Conservation (phyloP, 768 basidiomycete genomes). For the Mycena alexandri region DNA sequence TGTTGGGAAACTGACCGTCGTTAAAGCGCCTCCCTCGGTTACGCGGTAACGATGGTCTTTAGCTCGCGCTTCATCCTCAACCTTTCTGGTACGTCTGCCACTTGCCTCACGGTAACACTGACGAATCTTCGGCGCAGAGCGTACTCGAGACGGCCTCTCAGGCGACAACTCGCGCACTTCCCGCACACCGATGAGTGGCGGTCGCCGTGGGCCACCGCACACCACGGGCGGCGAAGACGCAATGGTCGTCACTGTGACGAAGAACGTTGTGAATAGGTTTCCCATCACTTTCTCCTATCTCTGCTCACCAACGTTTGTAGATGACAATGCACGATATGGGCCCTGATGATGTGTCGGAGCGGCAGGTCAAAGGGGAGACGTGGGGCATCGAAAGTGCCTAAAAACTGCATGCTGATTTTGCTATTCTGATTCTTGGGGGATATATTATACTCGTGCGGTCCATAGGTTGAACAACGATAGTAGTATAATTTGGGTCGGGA, state of each 20-base stretch:
- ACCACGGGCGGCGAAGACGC: neutral
- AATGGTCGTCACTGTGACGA: conserved; percentile 22
- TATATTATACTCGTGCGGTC: too few species aligned
- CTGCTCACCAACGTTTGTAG: too few species aligned
- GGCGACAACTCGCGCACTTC: conserved; percentile 27
- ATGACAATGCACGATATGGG: conserved; percentile 31
- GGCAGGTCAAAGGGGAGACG: neutral
- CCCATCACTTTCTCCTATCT: too few species aligned
- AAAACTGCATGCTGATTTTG: too few species aligned
- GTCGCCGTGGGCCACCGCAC: neutral
- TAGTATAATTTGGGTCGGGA: too few species aligned
- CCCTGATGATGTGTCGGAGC: neutral
- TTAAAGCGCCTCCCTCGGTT: conserved; percentile 2
- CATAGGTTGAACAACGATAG: too few species aligned
- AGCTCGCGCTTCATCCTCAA: conserved; percentile 34
- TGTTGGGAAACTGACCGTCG: neutral
- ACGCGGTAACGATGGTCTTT: conserved; percentile 21
- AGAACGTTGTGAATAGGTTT: conserved; percentile 5
- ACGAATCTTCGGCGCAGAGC: conserved; percentile 7
- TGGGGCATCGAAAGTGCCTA: too few species aligned
- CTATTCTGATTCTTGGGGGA: too few species aligned
- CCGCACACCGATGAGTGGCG: conserved; percentile 8
- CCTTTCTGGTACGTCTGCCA: conserved; percentile 24
- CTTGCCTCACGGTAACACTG: neutral
- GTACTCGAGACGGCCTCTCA: conserved; percentile 18